These are phyloP conservation scores for Candida xyloterini DNA, from an alignment of 805 yeast species.

Conservation along the genomic window DNA sequence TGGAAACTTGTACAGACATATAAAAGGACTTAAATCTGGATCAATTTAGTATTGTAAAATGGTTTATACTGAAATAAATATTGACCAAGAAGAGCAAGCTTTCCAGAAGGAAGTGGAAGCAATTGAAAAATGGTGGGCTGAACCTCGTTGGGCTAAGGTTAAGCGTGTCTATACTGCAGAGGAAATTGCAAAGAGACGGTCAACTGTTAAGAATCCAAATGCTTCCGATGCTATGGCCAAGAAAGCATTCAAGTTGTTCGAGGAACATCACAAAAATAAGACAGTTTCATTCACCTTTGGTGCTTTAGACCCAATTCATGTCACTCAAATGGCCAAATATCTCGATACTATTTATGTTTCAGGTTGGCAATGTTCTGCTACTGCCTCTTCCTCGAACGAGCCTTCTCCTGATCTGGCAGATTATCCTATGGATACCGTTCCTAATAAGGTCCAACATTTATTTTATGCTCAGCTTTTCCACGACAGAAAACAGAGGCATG, in stretches of 20 bases:
- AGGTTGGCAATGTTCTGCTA: conserved; percentile 99
- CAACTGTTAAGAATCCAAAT: conserved; percentile 67
- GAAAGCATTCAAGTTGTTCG: conserved; percentile 68
- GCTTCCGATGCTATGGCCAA: conserved; percentile 80
- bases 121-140: conserved; percentile 86
- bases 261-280: conserved; percentile 67
- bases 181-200: conserved; percentile 87
- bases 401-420: conserved; percentile 99
- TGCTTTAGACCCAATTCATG: conserved; percentile 93
- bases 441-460: conserved; percentile 95
- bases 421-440: conserved; percentile 98
- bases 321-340: conserved; percentile 94
- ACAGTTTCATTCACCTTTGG: conserved; percentile 89
- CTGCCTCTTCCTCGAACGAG: conserved; percentile 96
- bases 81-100: conserved; percentile 58
- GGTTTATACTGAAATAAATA: conserved; percentile 57
- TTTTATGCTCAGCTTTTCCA: conserved; percentile 97
- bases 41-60: conserved; percentile 12
- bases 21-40: neutral
- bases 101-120: conserved; percentile 69
- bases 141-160: conserved; percentile 87
- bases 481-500: conserved; percentile 93
- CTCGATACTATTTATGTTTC: conserved; percentile 90
- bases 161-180: conserved; percentile 85
- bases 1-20: neutral